These are phyloP conservation scores for Apium graveolens DNA, from an alignment of 129 eudicot genomes.

Conservation along the genomic window DNA sequence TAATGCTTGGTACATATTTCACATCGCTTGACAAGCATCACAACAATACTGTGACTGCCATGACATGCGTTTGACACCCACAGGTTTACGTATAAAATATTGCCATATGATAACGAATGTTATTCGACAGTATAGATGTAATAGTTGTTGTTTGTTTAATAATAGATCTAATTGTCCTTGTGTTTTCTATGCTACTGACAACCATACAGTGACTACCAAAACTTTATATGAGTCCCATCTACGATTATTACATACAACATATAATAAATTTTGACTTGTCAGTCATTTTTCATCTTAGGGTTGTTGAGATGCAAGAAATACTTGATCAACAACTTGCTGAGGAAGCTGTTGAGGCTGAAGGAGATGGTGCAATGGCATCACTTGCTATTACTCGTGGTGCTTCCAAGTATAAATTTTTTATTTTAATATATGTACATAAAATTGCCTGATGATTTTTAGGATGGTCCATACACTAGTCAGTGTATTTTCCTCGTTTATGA, in stretches of 20 bases:
- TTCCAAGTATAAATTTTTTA: conserved; percentile 50
- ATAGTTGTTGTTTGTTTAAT: too few relatives aligned
- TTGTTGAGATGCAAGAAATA: conserved; percentile 97
- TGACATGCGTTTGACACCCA: not conserved
- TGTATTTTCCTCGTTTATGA: not conserved
- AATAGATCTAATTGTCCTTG: too few relatives aligned
- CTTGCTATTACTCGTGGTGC: conserved; percentile 73
- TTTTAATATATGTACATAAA: not conserved
- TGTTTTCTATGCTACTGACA: too few relatives aligned
- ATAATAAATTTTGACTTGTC: conserved; percentile 2
- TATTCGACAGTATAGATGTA: too few relatives aligned
- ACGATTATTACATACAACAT: too few relatives aligned
- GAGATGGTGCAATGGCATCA: conserved; percentile 85
- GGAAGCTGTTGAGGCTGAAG: conserved; percentile 99
- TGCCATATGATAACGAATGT: too few relatives aligned
- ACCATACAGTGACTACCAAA: too few relatives aligned
- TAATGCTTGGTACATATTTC: too few relatives aligned
- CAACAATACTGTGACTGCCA: not conserved
- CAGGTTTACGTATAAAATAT: not conserved
- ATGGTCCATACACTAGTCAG: not conserved
- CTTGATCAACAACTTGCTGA: conserved; percentile 89
- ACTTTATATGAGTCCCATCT: too few relatives aligned
- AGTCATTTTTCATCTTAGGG: conserved; percentile 33
- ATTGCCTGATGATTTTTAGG: not conserved
- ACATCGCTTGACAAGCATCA: too few relatives aligned